Conservation (phyloP, 192 early-diverging fungal genomes). For the Podila verticillata region DNA sequence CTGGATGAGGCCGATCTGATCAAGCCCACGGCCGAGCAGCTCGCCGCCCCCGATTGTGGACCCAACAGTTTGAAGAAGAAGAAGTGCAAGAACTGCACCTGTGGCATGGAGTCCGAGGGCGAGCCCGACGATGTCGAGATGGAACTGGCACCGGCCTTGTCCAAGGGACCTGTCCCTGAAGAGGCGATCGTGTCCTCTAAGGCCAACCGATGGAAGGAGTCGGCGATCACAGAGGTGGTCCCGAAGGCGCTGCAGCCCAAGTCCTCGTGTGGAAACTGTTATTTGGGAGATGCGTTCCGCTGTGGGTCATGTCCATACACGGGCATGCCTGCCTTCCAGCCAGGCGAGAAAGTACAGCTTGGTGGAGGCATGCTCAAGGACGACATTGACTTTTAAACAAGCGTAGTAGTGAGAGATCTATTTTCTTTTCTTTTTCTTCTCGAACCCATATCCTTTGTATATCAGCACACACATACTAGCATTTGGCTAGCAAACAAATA, state of each 20-base stretch:
- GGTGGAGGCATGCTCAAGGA: slow-evolving; percentile 81
- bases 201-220: slow-evolving; percentile 46
- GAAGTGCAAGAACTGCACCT: slow-evolving; percentile 98
- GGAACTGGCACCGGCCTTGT: slow-evolving; percentile 43
- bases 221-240: slow-evolving; percentile 53
- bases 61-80: slow-evolving; percentile 79
- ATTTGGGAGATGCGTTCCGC: slow-evolving; percentile 97
- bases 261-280: slow-evolving; percentile 75
- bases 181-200: slow-evolving; percentile 53
- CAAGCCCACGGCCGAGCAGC: slow-evolving; percentile 68
- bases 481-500: too few relatives aligned
- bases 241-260: slow-evolving; percentile 68
- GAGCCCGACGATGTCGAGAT: slow-evolving; percentile 64
- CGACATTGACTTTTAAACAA: slow-evolving; percentile 64
- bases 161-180: slow-evolving; percentile 59
- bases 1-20: slow-evolving; percentile 85
- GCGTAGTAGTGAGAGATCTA: too few relatives aligned
- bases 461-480: too few relatives aligned
- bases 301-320: slow-evolving; percentile 95
- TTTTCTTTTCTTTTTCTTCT: too few relatives aligned
- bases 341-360: slow-evolving; percentile 91
- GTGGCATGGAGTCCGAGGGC: slow-evolving; percentile 77
- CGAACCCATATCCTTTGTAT: too few relatives aligned
- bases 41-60: slow-evolving; percentile 70
- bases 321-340: slow-evolving; percentile 97